These are phyloP conservation scores for Nemania sp. DNA, from an alignment of 2,329 filamentous ascomycete species.

Conservation along the genomic window DNA sequence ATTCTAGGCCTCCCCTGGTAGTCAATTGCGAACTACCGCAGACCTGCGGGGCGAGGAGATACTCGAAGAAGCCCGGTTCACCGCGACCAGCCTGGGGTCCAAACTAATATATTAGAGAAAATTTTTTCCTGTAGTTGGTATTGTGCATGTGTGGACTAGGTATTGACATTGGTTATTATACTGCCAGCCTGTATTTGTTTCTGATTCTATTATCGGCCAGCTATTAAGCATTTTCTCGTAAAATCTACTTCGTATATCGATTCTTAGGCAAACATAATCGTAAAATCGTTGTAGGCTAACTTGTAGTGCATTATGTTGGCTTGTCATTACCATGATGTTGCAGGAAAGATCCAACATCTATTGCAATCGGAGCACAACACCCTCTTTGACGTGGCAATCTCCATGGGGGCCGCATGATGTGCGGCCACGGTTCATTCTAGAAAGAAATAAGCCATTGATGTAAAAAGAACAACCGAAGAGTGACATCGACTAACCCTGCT, in stretches of 20 bases:
- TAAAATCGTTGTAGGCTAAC: slow-evolving; percentile 1
- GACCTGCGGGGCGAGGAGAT: slow-evolving; percentile 32
- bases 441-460: slow-evolving; percentile 29
- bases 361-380: slow-evolving; percentile 33
- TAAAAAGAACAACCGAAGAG: slow-evolving; percentile 32
- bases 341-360: slow-evolving; percentile 29
- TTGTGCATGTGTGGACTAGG: slow-evolving; percentile 33
- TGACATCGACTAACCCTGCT: slow-evolving; percentile 31
- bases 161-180: slow-evolving; percentile 24
- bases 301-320: slow-evolving; percentile 20
- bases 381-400: slow-evolving; percentile 40
- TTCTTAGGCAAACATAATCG: not conserved
- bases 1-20: slow-evolving; percentile 33
- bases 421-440: slow-evolving; percentile 36
- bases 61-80: slow-evolving; percentile 30
- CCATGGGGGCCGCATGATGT: slow-evolving; percentile 34
- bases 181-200: slow-evolving; percentile 3
- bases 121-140: slow-evolving; percentile 34
- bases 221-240: not conserved
- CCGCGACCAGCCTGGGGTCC: slow-evolving; percentile 33
- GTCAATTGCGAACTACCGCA: slow-evolving; percentile 32
- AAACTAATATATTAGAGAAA: slow-evolving; percentile 27
- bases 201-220: not conserved
- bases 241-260: slow-evolving; percentile 3
- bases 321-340: slow-evolving; percentile 29